Base-by-base conservation (phyloP, 2,329 filamentous ascomycete genomes). In the Elsinoe ampelina region DNA sequence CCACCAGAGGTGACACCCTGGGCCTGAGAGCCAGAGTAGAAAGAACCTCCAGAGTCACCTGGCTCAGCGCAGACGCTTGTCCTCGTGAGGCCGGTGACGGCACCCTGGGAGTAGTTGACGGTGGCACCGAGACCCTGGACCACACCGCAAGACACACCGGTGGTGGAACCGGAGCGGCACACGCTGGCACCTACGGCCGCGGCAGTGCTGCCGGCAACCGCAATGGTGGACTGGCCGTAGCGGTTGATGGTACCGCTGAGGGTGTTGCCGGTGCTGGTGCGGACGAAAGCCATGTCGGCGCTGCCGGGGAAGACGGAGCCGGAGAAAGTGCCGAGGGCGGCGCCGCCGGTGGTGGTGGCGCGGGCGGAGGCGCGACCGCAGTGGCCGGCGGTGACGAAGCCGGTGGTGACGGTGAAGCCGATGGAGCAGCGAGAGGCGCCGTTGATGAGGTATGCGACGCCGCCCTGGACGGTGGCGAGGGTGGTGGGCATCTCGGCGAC, bases 21-120 rank as follows among this genome's bases (percentile, higher is more conserved):
- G n/a, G 48, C 48, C 48, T 52, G 48, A 34, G 13, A 20, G 34
- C 48, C 48, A 12, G 48, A 38, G 48, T 52, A 52, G 34, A 52
- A 52, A n/a, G 48, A 39, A n/a, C 48, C 48, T 19, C 48, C 48
- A 52, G 48, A 52, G 48, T 52, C 48, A 52, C 48, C 48, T 15
- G 48, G 48, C 48, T 52, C 48, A 13, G 48, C 48, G 26, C 48
- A 52, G 34, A 52, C 48, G 34, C 48, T 52, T 8, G 48, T 52
- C 48, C 48, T 52, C 6, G 48, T 52, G 19, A 52, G 48, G 12
- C 48, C 48, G 11, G 48, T 52, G 34, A 52, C 48, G 12, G 32
- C n/a, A 11, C 48, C 48, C 30, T 52, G 12, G 6, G 48, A 20
- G 48, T 52, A 52, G 48, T 52, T 52, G 34, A 52, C 48, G 5